Evolutionary conservation across 73 alveolate genomes (phyloP), one percentile per base, ranked within the genome.

Genomic region (Tetrahymena malaccensis): DNA sequence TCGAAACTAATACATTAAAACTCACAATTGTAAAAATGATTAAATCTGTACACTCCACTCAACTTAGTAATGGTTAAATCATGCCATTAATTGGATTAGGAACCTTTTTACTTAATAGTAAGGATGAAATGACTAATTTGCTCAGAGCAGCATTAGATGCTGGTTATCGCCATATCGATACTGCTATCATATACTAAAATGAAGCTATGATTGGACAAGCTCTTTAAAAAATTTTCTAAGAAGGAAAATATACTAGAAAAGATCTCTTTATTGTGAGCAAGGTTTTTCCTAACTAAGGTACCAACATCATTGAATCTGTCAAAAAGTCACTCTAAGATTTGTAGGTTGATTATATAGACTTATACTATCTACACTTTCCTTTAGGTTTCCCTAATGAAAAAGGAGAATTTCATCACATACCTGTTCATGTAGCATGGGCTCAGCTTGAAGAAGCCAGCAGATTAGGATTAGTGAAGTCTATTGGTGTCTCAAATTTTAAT

Each of bases 161-260:
- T 43, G 99, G 99, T 22, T 97, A 97, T 95, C 96, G 98, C 35
- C 98, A 95, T n/a, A 93, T 97, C 93, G 99, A 98, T 83, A 95
- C 98, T 4, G 98, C 99, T 1, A 37, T 96, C 5, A 31, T 94
- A 5, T 97, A 97, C 85, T 85, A 55, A 35, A 98, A 97, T 93
- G 99, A 98, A 94, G 97, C 34, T 33, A 97, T 58, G 37, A 96
- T 98, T n/a, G 99, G 99, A 15, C 94, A 94, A 43, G 98, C 97
- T 13, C 94, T 98, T 11, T 55, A 84, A 85, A 93, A 93, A 35
- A 84, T 94, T 84, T 21, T 94, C 12, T 83, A 44, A 34, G 94
- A 85, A 35, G 96, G 96, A 17, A 96, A 96, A 21, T 84, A 95
- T 33, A 97, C 94, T 85, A 96, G 99, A 93, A 99, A 98, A 95